phyloP scores from a whole-genome alignment of 495 filamentous ascomycete genomes.

The Neurospora cerealis region DNA sequence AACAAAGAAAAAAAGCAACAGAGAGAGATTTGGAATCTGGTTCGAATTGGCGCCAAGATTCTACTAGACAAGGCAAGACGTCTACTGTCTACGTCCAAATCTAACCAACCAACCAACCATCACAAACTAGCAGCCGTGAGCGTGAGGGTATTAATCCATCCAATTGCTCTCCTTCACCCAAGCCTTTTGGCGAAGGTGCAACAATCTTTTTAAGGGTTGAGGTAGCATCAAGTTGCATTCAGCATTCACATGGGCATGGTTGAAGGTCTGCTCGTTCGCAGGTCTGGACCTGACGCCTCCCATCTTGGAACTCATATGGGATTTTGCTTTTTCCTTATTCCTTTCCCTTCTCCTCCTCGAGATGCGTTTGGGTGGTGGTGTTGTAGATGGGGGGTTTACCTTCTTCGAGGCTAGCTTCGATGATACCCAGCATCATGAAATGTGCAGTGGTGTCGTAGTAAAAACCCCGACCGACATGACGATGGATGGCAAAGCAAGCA shows the following conservation, averaged over 20 bases:
- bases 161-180: background rate
- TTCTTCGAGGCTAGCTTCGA: background rate
- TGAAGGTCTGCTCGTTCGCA: background rate
- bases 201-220: background rate
- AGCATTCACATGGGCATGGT: background rate
- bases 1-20: background rate
- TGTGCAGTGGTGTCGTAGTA: background rate
- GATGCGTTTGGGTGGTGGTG: background rate
- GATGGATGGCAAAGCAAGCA: background rate
- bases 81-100: background rate
- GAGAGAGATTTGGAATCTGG: background rate
- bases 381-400: background rate
- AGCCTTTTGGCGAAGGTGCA: background rate
- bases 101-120: background rate
- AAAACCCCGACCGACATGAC: background rate
- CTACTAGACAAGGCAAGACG: background rate
- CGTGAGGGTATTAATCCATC: background rate
- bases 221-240: background rate
- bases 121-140: background rate
- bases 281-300: background rate
- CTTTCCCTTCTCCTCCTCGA: background rate
- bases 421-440: background rate
- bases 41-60: background rate
- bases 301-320: background rate
- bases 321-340: background rate